phyloP scores from a whole-genome alignment of 805 yeast genomes.

The Trichomonascus vanleenenianus region DNA sequence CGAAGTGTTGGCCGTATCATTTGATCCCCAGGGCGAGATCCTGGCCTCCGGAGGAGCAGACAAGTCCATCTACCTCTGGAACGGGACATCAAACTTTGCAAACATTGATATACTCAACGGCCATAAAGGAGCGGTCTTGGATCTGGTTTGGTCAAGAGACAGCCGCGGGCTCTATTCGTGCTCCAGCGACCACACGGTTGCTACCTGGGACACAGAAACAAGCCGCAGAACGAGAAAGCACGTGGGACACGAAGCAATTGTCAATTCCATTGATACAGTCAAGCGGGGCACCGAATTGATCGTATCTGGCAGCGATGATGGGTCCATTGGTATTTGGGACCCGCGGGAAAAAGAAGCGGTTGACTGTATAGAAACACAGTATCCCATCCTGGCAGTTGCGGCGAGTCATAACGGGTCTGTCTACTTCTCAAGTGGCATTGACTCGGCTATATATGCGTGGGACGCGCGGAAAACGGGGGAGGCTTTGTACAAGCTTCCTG shows the following conservation, averaged over 20 bases:
- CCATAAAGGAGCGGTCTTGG: slow-evolving; percentile 59
- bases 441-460: slow-evolving; percentile 52
- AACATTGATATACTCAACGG: slow-evolving; percentile 44
- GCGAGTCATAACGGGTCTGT: slow-evolving; percentile 33
- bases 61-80: slow-evolving; percentile 34
- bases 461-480: slow-evolving; percentile 41
- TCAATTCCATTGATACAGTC: slow-evolving; percentile 45
- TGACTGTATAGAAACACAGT: slow-evolving; percentile 34
- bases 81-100: slow-evolving; percentile 17
- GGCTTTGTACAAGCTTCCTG: slow-evolving; percentile 40
- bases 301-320: slow-evolving; percentile 62
- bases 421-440: slow-evolving; percentile 59
- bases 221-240: slow-evolving; percentile 50
- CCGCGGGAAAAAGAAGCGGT: slow-evolving; percentile 42
- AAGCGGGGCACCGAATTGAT: slow-evolving; percentile 28
- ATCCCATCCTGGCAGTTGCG: slow-evolving; percentile 52
- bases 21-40: slow-evolving; percentile 42
- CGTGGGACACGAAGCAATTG: slow-evolving; percentile 42
- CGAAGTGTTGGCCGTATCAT: slow-evolving; percentile 44
- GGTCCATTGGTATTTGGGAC: slow-evolving; percentile 57
- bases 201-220: slow-evolving; percentile 54
- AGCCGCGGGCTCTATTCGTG: slow-evolving; percentile 36
- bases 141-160: slow-evolving; percentile 49
- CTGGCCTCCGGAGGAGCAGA: slow-evolving; percentile 63
- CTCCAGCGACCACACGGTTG: slow-evolving; percentile 56